These are phyloP conservation scores for Naganishia randhawae DNA, from an alignment of 768 basidiomycete species.

Conservation along the genomic window DNA sequence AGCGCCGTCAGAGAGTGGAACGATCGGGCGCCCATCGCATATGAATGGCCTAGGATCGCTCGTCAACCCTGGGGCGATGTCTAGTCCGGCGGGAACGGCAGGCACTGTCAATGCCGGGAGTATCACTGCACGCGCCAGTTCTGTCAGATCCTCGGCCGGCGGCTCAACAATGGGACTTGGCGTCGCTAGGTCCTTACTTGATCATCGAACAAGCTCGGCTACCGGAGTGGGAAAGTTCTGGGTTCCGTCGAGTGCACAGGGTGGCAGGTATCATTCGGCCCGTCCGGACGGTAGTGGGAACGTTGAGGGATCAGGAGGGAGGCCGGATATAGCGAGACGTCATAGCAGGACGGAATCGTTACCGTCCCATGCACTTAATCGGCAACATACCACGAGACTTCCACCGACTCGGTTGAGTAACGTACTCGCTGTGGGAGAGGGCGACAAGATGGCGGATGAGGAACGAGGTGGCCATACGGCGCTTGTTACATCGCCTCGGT, in stretches of 20 bases:
- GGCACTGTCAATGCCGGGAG: constrained; percentile 42
- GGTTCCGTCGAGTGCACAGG: not conserved
- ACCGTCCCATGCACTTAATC: constrained; percentile 4
- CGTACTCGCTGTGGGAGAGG: constrained; percentile 3
- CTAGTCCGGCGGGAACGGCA: constrained; percentile 45
- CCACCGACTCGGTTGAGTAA: constrained; percentile 10
- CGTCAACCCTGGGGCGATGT: constrained; percentile 30
- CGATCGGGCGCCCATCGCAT: constrained; percentile 30
- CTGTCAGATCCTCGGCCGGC: constrained; percentile 33
- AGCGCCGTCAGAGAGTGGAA: constrained; percentile 51
- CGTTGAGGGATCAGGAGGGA: not conserved
- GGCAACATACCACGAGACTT: not conserved
- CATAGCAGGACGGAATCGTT: constrained; percentile 14
- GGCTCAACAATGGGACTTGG: constrained; percentile 45
- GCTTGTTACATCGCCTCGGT: not conserved
- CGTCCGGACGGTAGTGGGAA: not conserved
- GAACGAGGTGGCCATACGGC: not conserved
- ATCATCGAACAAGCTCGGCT: constrained; percentile 1
- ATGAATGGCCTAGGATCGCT: not conserved
- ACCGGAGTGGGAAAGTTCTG: not conserved
- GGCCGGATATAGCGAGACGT: constrained; percentile 2
- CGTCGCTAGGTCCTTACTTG: constrained; percentile 22
- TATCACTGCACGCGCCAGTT: constrained; percentile 47
- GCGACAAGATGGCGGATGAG: not conserved
- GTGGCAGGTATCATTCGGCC: not conserved